Conservation (phyloP, 371 early-diverging fungal genomes). For the Rhizopus sp. region DNA sequence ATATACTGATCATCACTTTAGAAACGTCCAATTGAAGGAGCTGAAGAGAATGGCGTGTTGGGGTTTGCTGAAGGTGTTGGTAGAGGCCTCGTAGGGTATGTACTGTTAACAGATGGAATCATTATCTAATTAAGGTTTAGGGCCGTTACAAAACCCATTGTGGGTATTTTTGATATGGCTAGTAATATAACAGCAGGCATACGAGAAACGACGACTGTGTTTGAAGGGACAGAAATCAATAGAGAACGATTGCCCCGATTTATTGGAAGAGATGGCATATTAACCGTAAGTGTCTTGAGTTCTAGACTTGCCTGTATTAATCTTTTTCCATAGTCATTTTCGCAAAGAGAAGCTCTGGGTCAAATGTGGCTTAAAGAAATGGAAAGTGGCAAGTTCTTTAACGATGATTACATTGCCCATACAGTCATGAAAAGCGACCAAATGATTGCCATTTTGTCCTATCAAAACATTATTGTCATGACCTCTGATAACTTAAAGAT, state of each 20-base stretch:
- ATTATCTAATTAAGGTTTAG: constrained; percentile 29
- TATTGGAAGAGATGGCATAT: constrained; percentile 82
- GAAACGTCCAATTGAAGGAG: constrained; percentile 85
- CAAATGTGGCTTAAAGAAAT: constrained; percentile 88
- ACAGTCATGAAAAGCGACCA: constrained; percentile 52
- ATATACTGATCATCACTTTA: constrained; percentile 4
- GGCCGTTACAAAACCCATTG: constrained; percentile 84
- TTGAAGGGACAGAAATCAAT: constrained; percentile 71
- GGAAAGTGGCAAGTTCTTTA: constrained; percentile 74
- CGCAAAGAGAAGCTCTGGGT: constrained; percentile 86
- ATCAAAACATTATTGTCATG: constrained; percentile 62
- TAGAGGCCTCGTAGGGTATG: constrained; percentile 76
- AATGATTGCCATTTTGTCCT: constrained; percentile 66
- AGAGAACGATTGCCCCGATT: constrained; percentile 89
- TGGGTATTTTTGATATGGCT: constrained; percentile 87
- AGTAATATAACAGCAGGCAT: constrained; percentile 85
- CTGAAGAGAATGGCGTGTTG: constrained; percentile 74
- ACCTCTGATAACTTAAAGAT: constrained; percentile 57
- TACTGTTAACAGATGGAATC: not conserved
- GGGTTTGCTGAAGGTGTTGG: constrained; percentile 90
- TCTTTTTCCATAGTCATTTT: constrained; percentile 60
- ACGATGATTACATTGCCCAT: constrained; percentile 89
- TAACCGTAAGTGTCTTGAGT: constrained; percentile 46
- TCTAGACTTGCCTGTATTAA: not conserved
- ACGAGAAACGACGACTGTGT: constrained; percentile 93